These are phyloP conservation scores for Pleurotus sapidus DNA, from an alignment of 768 basidiomycete genomes.

Conservation along the genomic window DNA sequence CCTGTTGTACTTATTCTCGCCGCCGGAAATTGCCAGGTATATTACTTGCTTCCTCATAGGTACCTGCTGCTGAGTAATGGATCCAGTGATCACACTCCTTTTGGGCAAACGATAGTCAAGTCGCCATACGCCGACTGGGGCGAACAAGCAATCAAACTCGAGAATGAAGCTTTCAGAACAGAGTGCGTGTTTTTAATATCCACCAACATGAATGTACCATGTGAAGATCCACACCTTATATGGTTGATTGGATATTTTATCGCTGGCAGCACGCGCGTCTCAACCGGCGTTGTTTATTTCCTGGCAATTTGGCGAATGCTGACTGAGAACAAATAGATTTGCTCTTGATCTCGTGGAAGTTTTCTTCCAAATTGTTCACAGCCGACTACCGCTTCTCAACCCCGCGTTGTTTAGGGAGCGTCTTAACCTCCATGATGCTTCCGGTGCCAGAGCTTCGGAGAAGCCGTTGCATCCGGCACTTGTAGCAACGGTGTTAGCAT, in stretches of 20 bases:
- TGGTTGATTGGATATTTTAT: constrained; percentile 1
- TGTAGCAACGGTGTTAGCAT: constrained; percentile 84
- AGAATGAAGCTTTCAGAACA: constrained; percentile 69
- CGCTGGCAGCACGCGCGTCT: neutral
- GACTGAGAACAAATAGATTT: constrained; percentile 49
- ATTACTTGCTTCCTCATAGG: constrained; percentile 10
- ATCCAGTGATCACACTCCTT: constrained; percentile 36
- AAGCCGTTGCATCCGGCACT: constrained; percentile 63
- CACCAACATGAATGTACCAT: constrained; percentile 4
- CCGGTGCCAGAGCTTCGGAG: constrained; percentile 27
- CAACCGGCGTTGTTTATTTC: no score
- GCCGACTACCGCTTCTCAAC: constrained; percentile 84
- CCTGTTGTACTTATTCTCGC: constrained; percentile 71
- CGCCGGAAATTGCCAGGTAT: constrained; percentile 56
- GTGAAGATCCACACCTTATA: constrained; percentile 3
- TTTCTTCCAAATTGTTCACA: constrained; percentile 91
- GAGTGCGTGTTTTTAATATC: constrained; percentile 62
- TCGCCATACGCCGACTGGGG: constrained; percentile 72
- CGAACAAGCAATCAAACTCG: constrained; percentile 66
- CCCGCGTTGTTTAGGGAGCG: constrained; percentile 77
- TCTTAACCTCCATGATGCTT: constrained; percentile 42
- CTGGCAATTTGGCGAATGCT: no score
- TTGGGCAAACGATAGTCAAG: constrained; percentile 30
- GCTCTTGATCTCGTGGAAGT: constrained; percentile 92
- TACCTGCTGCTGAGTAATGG: no score